A percentile compares a stretch with the other conserved stretches of the same genome.
These are phyloP conservation scores for Cetraspora pellucida DNA, from an alignment of 192 early-diverging fungal genomes.

Conservation along the genomic window DNA sequence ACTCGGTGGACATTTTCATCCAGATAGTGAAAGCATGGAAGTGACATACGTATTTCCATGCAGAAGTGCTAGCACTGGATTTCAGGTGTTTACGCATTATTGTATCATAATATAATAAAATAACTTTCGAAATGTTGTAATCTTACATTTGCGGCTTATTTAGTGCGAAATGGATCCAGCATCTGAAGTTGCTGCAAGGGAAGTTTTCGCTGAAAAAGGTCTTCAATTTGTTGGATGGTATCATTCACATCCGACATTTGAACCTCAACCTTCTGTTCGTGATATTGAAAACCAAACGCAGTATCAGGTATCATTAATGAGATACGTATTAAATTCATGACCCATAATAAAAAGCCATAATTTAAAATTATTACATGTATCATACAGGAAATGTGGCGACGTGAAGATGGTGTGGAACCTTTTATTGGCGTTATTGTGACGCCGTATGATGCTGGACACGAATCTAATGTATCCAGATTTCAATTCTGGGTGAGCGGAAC, in stretches of 20 bases:
- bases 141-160: neutral
- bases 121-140: neutral
- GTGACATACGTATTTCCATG: constrained; percentile 81
- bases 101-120: too few relatives aligned
- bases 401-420: constrained; percentile 70
- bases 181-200: constrained; percentile 82
- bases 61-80: constrained; percentile 74
- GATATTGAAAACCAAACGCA: constrained; percentile 89
- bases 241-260: constrained; percentile 95
- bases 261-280: constrained; percentile 82
- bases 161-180: constrained; percentile 94
- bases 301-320: constrained; percentile 67
- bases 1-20: constrained; percentile 77
- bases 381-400: constrained; percentile 62
- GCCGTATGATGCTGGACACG: constrained; percentile 68
- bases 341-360: constrained; percentile 7
- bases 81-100: constrained; percentile 49
- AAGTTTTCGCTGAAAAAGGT: constrained; percentile 64
- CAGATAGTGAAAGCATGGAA: constrained; percentile 48
- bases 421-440: constrained; percentile 90
- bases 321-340: neutral
- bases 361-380: constrained; percentile 14
- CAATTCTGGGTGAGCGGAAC: constrained; percentile 63
- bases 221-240: constrained; percentile 90
- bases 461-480: constrained; percentile 58